These are phyloP conservation scores for Sophora flavescens DNA, from an alignment of 306 rosid genomes.

Conservation along the genomic window DNA sequence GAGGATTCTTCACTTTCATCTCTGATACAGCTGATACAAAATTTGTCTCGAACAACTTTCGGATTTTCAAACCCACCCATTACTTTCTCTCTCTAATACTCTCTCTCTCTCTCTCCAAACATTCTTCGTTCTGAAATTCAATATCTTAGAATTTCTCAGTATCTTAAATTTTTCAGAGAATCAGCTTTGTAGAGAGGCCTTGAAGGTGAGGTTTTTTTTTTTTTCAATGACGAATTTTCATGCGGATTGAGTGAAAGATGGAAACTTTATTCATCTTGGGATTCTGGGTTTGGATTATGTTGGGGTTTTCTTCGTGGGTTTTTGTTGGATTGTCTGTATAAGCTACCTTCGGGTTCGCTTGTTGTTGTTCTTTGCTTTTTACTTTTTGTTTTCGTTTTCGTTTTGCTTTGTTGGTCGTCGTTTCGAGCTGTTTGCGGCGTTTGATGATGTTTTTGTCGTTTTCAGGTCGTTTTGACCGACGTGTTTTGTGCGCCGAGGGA, in stretches of 20 bases:
- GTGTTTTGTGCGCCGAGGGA: constrained; percentile 11
- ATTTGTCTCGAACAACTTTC: constrained; percentile 75
- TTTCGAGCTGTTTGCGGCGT: constrained; percentile 37
- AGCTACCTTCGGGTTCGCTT: constrained; percentile 42
- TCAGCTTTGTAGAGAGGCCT: constrained; percentile 25
- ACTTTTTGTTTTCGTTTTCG: too few species aligned
- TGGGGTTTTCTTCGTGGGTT: constrained; percentile 41
- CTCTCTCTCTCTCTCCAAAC: constrained; percentile 22
- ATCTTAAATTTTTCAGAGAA: neutral
- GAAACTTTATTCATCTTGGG: constrained; percentile 42
- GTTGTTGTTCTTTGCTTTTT: constrained; percentile 8
- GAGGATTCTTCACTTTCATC: constrained; percentile 41
- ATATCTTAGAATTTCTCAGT: constrained; percentile 11
- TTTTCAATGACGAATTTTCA: constrained; percentile 38
- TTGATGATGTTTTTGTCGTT: constrained; percentile 41
- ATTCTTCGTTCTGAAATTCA: constrained; percentile 27
- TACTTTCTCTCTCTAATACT: constrained; percentile 49
- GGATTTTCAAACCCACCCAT: constrained; percentile 52
- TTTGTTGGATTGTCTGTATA: constrained; percentile 48
- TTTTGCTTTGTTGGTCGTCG: constrained; percentile 38
- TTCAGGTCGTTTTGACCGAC: constrained; percentile 53
- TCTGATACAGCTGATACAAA: constrained; percentile 52
- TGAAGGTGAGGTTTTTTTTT: constrained; percentile 32
- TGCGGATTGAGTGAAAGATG: constrained; percentile 39
- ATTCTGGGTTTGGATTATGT: constrained; percentile 29